phyloP scores from a whole-genome alignment of 2,329 filamentous ascomycete genomes.

The Alternaria conjuncta region DNA sequence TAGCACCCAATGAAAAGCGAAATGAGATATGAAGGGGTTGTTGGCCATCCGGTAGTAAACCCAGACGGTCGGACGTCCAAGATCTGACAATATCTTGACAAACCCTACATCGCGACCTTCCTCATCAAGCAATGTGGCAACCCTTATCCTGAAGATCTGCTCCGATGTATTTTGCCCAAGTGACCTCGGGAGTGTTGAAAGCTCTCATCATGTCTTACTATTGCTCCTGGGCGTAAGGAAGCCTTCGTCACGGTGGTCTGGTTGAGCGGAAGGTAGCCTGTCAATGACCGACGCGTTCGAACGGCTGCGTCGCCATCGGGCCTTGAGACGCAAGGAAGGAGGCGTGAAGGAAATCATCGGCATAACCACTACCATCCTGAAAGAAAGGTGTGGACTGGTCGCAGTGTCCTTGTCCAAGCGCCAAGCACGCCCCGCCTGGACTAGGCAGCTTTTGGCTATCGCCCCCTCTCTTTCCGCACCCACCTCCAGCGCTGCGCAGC shows the following conservation, averaged over 20 bases:
- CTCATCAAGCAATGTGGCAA: slow-evolving; percentile 17
- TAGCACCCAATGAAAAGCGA: not conserved
- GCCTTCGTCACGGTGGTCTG: not conserved
- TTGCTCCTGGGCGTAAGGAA: not conserved
- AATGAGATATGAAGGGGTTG: not conserved
- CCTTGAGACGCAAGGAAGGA: not conserved
- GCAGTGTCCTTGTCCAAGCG: not conserved
- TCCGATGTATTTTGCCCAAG: not conserved
- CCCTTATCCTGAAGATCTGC: not conserved
- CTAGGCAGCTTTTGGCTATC: not conserved
- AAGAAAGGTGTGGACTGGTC: not conserved
- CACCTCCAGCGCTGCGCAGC: not conserved
- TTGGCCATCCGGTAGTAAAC: slow-evolving; percentile 1
- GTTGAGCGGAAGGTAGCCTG: not conserved
- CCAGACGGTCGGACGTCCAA: not conserved
- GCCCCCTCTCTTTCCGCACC: not conserved
- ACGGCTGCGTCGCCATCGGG: no score
- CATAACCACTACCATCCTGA: not conserved
- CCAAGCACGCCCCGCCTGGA: slow-evolving; percentile 4
- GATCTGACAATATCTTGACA: slow-evolving; percentile 2
- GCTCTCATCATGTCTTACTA: not conserved
- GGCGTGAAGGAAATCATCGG: not conserved
- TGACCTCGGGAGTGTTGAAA: not conserved
- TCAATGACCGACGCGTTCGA: not conserved
- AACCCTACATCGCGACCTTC: slow-evolving; percentile 17